Evolutionary conservation across 2,329 filamentous ascomycete genomes (phyloP).

Genomic region (Diaporthe longicolla): DNA sequence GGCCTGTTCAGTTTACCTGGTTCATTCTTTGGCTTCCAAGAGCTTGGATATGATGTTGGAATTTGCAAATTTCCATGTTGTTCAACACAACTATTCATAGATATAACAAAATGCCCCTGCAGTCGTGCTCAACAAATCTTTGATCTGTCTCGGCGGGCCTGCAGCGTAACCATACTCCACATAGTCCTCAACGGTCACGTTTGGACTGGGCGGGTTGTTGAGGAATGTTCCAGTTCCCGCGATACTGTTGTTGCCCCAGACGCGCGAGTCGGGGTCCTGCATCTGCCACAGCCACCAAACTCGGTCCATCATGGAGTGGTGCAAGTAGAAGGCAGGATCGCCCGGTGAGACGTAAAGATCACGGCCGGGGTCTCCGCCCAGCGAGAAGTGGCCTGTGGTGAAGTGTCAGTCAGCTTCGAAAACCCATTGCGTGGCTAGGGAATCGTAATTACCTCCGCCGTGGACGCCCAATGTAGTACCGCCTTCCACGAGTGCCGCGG

Average conservation of each 20-base stretch:
- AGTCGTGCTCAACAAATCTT: conserved; percentile 39
- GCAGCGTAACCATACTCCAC: conserved; percentile 27
- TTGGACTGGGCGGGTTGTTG: conserved; percentile 45
- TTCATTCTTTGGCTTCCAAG: neutral
- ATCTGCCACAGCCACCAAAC: conserved; percentile 56
- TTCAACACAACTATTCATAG: conserved; percentile 28
- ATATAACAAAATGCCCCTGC: conserved; percentile 41
- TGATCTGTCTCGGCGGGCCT: conserved; percentile 25
- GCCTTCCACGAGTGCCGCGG: neutral
- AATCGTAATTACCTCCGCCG: neutral
- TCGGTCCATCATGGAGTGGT: conserved; percentile 44
- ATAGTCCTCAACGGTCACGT: conserved; percentile 39
- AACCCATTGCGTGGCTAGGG: too few relatives aligned
- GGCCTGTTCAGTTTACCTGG: neutral
- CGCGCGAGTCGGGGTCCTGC: conserved; percentile 53
- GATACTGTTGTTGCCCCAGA: conserved; percentile 42
- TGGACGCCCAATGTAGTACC: conserved; percentile 11
- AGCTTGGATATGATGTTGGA: neutral
- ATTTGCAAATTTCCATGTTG: neutral
- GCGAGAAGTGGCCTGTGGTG: neutral
- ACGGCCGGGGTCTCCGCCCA: conserved; percentile 4
- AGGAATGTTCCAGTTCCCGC: conserved; percentile 33
- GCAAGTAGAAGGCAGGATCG: conserved; percentile 13
- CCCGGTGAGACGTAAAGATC: conserved; percentile 5
- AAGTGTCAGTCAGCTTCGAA: neutral